Evolutionary conservation across 768 basidiomycete genomes (phyloP), one percentile per base, ranked within the genome.

Genomic region (Mycena haematopus): DNA sequence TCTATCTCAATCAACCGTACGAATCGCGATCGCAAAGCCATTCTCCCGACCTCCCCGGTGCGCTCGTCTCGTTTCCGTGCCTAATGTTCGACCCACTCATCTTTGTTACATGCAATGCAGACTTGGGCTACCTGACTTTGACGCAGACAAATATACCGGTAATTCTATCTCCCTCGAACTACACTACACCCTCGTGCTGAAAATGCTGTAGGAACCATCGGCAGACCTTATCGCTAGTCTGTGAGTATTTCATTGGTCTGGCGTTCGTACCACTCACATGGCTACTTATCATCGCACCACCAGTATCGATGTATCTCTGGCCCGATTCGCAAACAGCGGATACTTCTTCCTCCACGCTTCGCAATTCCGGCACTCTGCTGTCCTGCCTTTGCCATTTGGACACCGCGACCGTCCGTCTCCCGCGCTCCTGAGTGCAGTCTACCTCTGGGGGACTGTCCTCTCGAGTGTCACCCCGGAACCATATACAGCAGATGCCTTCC

Each of bases 381-480:
- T 89, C 52, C 77, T 89, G 15, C 72, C 78, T 2, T 79, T 81
- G 46, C 77, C 81, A 1, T 77, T 86, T 52, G 80, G 83, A 0
- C 79, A 83, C 46, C 76, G 78, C 5, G 76, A 79, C 40, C 73
- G 83, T 3, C 83, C 84, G 21, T 74, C 83, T 6, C 80, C 82
- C 11, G 82, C 82, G 5, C 74, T 88, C 5, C 74, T 83, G 36
- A 82, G 76, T 61, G 76, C 76, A 5, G 79, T 85, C 1, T 83
- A 82, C 50, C 77, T 89, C 0, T 82, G 85, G 78, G 86, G 84
- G 10, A 71, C 79, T 36, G 80, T 82, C 56, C 76, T 88, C n/a
- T 80, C 82, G 0, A 77, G 11, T 4, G 15, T 35, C 3, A 75
- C 44, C 79, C 5, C 76, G 81, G 74, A 6, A 65, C 45, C 65